These are phyloP conservation scores for Acer yangbiense DNA, from an alignment of 345 rosid species.

Conservation along the genomic window DNA sequence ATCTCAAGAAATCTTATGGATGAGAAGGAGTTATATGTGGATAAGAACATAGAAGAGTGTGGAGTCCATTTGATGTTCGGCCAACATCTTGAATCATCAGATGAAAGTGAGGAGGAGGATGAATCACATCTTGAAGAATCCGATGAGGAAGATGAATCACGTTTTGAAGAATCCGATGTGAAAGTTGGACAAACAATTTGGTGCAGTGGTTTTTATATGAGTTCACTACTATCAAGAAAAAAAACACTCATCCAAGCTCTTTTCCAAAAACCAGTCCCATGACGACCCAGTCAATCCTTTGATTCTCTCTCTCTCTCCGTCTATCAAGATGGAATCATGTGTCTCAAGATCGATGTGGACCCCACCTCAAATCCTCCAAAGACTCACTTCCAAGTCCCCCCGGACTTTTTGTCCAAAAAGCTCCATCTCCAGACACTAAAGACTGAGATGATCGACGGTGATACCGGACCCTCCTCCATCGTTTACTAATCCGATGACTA, in stretches of 20 bases:
- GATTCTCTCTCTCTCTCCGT: constrained; percentile 68
- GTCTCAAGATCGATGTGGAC: constrained; percentile 86
- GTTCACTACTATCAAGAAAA: no score
- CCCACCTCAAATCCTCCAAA: constrained; percentile 55
- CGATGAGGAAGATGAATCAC: no score
- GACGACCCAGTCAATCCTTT: constrained; percentile 61
- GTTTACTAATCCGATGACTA: constrained; percentile 60
- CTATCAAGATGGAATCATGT: constrained; percentile 64
- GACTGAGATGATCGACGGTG: constrained; percentile 59
- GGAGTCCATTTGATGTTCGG: no score
- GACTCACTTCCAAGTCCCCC: constrained; percentile 78
- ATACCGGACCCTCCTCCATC: constrained; percentile 52
- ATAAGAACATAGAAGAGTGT: no score
- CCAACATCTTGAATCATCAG: no score
- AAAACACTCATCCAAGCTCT: constrained; percentile 75
- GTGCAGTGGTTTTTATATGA: constrained; percentile 65
- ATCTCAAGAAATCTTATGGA: no score
- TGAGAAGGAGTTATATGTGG: no score
- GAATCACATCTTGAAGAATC: no score
- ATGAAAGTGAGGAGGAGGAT: no score
- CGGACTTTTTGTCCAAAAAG: constrained; percentile 67
- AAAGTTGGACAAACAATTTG: constrained; percentile 55
- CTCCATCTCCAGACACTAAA: constrained; percentile 64
- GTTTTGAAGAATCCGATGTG: no score
- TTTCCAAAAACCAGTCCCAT: constrained; percentile 33